A percentile compares a stretch with the other conserved stretches of the same genome.
phyloP scores from a whole-genome alignment of 2,329 filamentous ascomycete species.

The Penicillium paneum region DNA sequence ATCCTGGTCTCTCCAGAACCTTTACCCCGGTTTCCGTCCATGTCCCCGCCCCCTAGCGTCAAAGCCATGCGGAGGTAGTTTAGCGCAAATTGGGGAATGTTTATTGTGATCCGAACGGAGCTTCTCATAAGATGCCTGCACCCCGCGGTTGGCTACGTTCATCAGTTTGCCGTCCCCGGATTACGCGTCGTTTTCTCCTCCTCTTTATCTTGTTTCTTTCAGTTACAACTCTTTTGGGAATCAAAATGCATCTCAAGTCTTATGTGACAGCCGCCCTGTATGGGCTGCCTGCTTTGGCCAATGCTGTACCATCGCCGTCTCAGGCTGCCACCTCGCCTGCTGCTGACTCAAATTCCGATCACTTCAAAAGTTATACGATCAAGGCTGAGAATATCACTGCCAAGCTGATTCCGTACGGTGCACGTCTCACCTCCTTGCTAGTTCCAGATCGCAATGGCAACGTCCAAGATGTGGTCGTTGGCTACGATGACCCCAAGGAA shows the following conservation, averaged over 20 bases:
- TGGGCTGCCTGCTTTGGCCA: slow-evolving; percentile 31
- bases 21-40: slow-evolving; percentile 22
- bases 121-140: slow-evolving; percentile 23
- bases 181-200: slow-evolving; percentile 29
- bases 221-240: slow-evolving; percentile 26
- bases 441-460: slow-evolving; percentile 52
- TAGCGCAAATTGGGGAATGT: slow-evolving; percentile 15
- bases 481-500: slow-evolving; percentile 48
- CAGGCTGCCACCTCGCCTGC: slow-evolving; percentile 7
- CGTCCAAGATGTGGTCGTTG: slow-evolving; percentile 49
- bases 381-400: slow-evolving; percentile 48
- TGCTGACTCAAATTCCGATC: slow-evolving; percentile 19
- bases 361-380: slow-evolving; percentile 47
- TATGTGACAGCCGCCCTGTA: slow-evolving; percentile 34
- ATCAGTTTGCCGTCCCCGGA: slow-evolving; percentile 28
- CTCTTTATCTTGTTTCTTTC: slow-evolving; percentile 30
- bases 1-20: slow-evolving; percentile 13
- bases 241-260: slow-evolving; percentile 38
- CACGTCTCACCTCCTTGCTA: slow-evolving; percentile 46
- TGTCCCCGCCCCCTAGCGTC: slow-evolving; percentile 24
- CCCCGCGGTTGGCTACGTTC: slow-evolving; percentile 27
- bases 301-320: slow-evolving; percentile 16
- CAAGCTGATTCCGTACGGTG: slow-evolving; percentile 49
- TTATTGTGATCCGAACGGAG: slow-evolving; percentile 15
- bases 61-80: slow-evolving; percentile 21